Percentiles rank a stretch among this genome's conserved stretches.
Evolutionary conservation across 1,284 basidiomycete species (phyloP).

Genomic region (Ceratobasidium sp.): DNA sequence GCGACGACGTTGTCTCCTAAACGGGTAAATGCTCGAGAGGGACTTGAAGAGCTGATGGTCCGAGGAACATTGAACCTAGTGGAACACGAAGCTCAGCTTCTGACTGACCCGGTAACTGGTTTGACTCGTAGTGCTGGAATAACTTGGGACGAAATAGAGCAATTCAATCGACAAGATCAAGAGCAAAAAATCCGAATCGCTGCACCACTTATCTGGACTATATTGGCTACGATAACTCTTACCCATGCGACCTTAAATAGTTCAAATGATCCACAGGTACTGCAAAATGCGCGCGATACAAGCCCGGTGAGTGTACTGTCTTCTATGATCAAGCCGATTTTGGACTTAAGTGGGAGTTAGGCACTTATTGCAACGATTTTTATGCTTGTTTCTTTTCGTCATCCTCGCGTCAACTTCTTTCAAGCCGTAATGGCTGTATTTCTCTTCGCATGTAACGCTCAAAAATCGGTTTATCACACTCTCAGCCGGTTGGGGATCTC

Average conservation of each 20-base stretch:
- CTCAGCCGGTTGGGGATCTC: background rate
- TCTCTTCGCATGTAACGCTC: conserved; percentile 24
- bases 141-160: background rate
- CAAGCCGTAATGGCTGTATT: conserved; percentile 1
- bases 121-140: background rate
- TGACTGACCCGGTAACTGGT: background rate
- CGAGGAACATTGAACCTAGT: background rate
- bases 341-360: no score
- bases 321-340: no score
- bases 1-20: background rate
- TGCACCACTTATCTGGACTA: no score
- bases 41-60: conserved; percentile 10
- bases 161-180: no score
- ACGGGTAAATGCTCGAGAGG: conserved; percentile 13
- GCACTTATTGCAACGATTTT: background rate
- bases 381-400: conserved; percentile 12
- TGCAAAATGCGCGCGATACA: no score
- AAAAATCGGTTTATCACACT: background rate
- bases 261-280: no score
- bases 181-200: no score
- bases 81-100: background rate
- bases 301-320: no score
- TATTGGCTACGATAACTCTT: no score
- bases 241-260: no score
- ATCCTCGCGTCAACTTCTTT: conserved; percentile 13